Evolutionary conservation across 768 basidiomycete species (phyloP).

Genomic region (Imleria badia): DNA sequence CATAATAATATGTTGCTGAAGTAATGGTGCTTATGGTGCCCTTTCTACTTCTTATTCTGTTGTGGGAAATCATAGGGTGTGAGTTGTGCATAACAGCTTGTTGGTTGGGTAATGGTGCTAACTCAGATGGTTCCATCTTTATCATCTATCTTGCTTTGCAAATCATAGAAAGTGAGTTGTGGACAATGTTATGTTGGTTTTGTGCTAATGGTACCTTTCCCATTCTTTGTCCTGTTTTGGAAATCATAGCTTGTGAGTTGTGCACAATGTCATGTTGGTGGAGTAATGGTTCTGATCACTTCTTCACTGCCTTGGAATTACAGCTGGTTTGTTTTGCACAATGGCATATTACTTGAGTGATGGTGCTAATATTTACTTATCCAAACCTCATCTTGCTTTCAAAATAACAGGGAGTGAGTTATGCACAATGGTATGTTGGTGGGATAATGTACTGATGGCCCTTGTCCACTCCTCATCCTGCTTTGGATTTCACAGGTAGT

Average conservation of each 20-base stretch:
- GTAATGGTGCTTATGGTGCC: neutral
- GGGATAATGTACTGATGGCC: too few species aligned
- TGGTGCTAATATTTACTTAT: too few species aligned
- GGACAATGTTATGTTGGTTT: neutral
- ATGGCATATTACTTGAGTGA: too few species aligned
- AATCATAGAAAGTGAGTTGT: neutral
- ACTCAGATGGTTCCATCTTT: too few species aligned
- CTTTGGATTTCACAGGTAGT: too few species aligned
- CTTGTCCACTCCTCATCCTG: too few species aligned
- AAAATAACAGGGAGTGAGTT: too few species aligned
- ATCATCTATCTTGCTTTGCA: neutral
- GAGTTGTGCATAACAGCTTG: neutral
- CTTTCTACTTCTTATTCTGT: neutral
- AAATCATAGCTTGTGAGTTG: neutral
- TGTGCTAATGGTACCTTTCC: neutral
- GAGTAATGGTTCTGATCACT: neutral
- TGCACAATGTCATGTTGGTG: neutral
- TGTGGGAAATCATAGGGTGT: neutral
- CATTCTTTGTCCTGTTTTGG: neutral
- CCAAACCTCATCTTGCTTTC: too few species aligned
- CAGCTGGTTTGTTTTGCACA: too few species aligned
- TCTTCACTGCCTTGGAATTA: neutral
- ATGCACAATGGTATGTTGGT: too few species aligned
- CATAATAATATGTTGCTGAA: neutral
- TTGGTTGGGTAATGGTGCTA: neutral